Percentiles rank a stretch among this genome's conserved stretches.
Conservation (phyloP, 306 rosid species). For the Ziziphus jujuba region DNA sequence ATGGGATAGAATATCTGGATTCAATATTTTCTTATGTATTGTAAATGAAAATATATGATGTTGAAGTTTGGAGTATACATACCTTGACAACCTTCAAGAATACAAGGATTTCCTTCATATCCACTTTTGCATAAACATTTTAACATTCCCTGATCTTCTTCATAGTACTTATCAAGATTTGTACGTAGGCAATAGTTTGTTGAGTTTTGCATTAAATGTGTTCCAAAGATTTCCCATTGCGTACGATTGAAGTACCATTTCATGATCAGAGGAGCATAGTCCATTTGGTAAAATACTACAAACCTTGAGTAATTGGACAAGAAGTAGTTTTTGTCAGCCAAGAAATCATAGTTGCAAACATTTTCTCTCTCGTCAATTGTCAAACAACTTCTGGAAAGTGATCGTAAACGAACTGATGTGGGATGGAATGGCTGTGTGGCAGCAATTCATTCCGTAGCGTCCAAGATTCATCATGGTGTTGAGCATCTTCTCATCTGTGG, state of each 20-base stretch:
- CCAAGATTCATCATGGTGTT: no score
- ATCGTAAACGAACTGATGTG: not conserved
- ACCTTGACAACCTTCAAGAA: constrained; percentile 22
- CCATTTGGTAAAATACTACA: not conserved
- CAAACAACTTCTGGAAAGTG: no score
- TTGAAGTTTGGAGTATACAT: not conserved
- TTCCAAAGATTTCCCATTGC: not conserved
- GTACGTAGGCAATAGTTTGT: no score
- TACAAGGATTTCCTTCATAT: constrained; percentile 23
- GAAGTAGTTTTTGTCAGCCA: not conserved
- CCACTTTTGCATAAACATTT: not conserved
- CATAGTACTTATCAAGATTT: no score
- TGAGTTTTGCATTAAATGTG: not conserved
- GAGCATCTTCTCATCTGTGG: no score
- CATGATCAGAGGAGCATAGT: constrained; percentile 5
- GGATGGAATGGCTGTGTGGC: not conserved
- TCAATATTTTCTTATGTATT: no score
- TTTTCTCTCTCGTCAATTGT: no score
- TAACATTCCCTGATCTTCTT: not conserved
- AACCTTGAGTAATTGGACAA: not conserved
- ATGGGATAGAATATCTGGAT: no score
- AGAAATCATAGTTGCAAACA: constrained; percentile 6
- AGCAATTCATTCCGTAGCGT: no score
- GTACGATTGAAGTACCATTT: constrained; percentile 5
- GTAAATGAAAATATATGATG: no score